Evolutionary conservation across 306 rosid genomes (phyloP).

Genomic region (Rubus parviflorus): DNA sequence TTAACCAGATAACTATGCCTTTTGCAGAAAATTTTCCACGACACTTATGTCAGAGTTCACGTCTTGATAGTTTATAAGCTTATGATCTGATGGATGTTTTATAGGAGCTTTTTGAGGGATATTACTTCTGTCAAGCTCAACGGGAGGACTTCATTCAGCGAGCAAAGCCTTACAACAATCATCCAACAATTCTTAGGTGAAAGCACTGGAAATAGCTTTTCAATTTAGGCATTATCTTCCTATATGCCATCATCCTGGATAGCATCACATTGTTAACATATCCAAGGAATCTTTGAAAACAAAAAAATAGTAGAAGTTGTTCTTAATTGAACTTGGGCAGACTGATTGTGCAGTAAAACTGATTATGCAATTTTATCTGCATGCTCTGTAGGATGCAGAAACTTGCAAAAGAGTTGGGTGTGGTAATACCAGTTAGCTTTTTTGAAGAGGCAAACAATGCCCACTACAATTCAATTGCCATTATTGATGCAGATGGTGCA

Average conservation of each 20-base stretch:
- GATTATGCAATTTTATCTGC: conserved; percentile 26
- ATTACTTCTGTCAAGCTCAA: conserved; percentile 97
- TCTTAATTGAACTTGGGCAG: neutral
- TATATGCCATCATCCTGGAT: conserved; percentile 7
- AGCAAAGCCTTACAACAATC: conserved; percentile 80
- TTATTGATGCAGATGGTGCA: conserved; percentile 89
- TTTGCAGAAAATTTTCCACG: neutral
- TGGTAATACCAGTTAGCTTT: conserved; percentile 92
- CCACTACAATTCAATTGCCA: conserved; percentile 83
- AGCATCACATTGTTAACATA: conserved; percentile 11
- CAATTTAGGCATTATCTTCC: conserved; percentile 16
- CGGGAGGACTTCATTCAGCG: conserved; percentile 72
- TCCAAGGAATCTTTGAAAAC: neutral
- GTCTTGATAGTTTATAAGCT: neutral
- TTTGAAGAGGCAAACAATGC: conserved; percentile 99
- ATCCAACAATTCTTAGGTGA: conserved; percentile 89
- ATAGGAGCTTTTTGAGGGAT: conserved; percentile 94
- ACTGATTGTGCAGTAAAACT: conserved; percentile 20
- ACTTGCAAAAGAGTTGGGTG: conserved; percentile 80
- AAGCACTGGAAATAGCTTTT: conserved; percentile 17
- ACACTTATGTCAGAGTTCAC: conserved; percentile 15
- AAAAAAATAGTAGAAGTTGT: conserved; percentile 8
- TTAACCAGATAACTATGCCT: neutral
- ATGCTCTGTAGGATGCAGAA: conserved; percentile 70
- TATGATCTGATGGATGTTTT: conserved; percentile 27